Evolutionary conservation across 768 basidiomycete genomes (phyloP), one percentile per base, ranked within the genome.

Genomic region (Tylopilus rubrobrunneus): DNA sequence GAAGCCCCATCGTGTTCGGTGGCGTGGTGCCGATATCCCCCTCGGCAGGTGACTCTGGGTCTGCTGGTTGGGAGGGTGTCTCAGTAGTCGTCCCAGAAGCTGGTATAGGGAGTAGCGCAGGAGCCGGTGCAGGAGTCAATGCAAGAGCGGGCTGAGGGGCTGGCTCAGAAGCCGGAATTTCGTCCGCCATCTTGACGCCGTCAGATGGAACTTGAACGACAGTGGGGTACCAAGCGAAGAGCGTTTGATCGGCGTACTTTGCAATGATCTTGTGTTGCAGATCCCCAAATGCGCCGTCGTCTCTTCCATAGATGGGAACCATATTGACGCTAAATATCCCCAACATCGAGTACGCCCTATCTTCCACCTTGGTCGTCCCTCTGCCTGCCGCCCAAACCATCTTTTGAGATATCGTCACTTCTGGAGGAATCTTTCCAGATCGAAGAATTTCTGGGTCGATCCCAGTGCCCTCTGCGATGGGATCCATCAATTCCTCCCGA

Each of bases 341-440:
- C 53, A 71, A 36, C 39, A 71, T 47, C 21, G 62, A 69, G 42
- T 72, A 71, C 6, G 69, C 59, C 41, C n/a, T 63, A 39, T 71
- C 71, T 31, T 72, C 70, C 28, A 51, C 27, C 44, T 8, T 48
- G 12, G 56, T 62, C 14, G 69, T 71, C 14, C 57, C 45, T 47
- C 70, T 60, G 14, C 51, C 17, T 1, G 57, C 29, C 17, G 69
- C 61, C 71, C 71, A 71, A 19, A 52, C 57, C 60, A 71, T 65
- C 29, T 43, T 63, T 31, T 62, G 61, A 31, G 67, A 67, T 27
- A 66, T 60, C 15, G 57, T 53, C 11, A 61, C 29, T 1, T 59
- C 51, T 45, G 2, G 43, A 17, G 51, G 55, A 2, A 61, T 62
- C 9, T 33, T 33, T 4, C 47, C 29, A 34, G 29, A 41, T 39